Evolutionary conservation across 345 rosid genomes (phyloP).

Genomic region (Arabis alpina): DNA sequence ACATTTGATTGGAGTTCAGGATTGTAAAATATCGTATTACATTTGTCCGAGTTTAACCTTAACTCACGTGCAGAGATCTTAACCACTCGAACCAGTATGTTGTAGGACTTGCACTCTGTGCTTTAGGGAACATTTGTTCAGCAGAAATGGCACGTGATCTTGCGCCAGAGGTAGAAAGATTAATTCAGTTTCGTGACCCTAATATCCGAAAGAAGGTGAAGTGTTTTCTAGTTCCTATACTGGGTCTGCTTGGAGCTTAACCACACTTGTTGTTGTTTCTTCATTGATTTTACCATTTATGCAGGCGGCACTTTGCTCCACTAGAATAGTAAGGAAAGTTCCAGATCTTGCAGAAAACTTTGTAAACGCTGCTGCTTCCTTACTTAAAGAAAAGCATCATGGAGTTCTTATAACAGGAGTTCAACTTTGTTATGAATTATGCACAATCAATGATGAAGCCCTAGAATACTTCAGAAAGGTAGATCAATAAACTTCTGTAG

Average conservation of each 20-base stretch:
- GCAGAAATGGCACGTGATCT: conserved; percentile 99
- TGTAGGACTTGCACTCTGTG: conserved; percentile 99
- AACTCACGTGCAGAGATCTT: conserved; percentile 82
- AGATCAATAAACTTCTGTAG: conserved; percentile 22
- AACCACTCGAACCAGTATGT: conserved; percentile 95
- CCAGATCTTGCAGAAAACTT: conserved; percentile 99
- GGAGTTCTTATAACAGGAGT: conserved; percentile 95
- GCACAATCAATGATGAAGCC: conserved; percentile 88
- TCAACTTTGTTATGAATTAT: conserved; percentile 93
- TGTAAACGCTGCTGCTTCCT: conserved; percentile 80
- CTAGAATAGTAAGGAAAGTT: conserved; percentile 93
- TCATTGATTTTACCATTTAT: conserved; percentile 36
- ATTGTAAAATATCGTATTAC: neutral
- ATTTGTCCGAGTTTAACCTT: conserved; percentile 50
- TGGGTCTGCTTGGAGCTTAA: conserved; percentile 20
- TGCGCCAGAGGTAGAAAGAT: conserved; percentile 97
- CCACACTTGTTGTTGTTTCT: conserved; percentile 8
- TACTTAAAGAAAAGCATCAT: conserved; percentile 98
- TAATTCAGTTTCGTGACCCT: conserved; percentile 98
- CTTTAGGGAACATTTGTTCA: conserved; percentile 97
- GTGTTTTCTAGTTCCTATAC: conserved; percentile 21
- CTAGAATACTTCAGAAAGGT: conserved; percentile 91
- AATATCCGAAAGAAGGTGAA: conserved; percentile 93
- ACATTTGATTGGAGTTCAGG: neutral
- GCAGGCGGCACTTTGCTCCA: conserved; percentile 97